A percentile compares a stretch with the other conserved stretches of the same genome.
phyloP scores from a whole-genome alignment of 2,329 filamentous ascomycete species.

The Penicillium sp. region DNA sequence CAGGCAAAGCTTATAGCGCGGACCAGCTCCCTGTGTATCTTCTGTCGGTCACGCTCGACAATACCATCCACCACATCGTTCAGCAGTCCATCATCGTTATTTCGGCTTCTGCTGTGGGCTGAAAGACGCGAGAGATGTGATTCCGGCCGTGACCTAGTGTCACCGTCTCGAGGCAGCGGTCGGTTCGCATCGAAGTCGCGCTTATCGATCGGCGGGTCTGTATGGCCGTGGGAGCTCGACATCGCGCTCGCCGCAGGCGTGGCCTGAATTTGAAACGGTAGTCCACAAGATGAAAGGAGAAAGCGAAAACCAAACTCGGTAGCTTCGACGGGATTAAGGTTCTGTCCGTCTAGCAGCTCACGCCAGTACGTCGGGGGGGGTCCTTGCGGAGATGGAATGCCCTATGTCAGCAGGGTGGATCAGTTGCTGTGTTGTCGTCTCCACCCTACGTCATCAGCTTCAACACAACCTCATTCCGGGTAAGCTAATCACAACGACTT shows the following conservation, averaged over 20 bases:
- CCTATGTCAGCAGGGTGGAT: conserved; percentile 21
- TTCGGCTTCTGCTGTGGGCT: conserved; percentile 15
- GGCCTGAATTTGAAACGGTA: not conserved
- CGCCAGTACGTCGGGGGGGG: not conserved
- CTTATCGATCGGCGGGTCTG: conserved; percentile 37
- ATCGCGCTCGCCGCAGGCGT: conserved; percentile 13
- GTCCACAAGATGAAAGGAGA: not conserved
- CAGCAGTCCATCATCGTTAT: conserved; percentile 46
- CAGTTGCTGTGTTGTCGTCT: conserved; percentile 17
- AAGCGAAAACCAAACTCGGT: not conserved
- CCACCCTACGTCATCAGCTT: conserved; percentile 21
- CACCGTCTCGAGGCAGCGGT: conserved; percentile 25
- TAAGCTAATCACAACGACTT: not conserved
- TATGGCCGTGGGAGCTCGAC: conserved; percentile 21
- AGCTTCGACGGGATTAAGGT: not conserved
- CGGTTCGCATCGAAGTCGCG: conserved; percentile 46
- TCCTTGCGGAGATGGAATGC: conserved; percentile 9
- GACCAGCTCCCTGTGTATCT: conserved; percentile 49
- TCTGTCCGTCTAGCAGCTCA: conserved; percentile 1
- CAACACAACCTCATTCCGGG: conserved; percentile 3
- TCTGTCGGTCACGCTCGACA: conserved; percentile 52
- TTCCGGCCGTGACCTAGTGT: conserved; percentile 1
- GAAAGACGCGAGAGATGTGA: conserved; percentile 16
- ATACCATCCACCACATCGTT: conserved; percentile 58
- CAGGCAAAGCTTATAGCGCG: conserved; percentile 56